phyloP scores from a whole-genome alignment of 2,329 filamentous ascomycete genomes.

The Botrytis cinerea region DNA sequence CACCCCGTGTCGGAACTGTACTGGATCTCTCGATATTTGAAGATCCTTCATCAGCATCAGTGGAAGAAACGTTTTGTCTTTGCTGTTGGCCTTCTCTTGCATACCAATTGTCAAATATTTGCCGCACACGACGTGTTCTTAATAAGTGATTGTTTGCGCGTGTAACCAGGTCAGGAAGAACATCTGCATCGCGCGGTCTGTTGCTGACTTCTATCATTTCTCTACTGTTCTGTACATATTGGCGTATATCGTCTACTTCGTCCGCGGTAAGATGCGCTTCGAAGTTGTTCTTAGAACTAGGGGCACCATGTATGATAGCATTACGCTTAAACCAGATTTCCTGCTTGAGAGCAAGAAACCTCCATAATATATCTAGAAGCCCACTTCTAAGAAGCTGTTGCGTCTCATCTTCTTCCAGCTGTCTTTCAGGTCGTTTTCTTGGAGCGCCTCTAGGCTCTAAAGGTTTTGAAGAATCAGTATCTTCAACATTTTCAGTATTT shows the following conservation, averaged over 20 bases:
- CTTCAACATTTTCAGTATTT: background rate
- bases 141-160: background rate
- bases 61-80: background rate
- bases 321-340: background rate
- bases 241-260: background rate
- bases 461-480: background rate
- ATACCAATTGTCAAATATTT: slow-evolving; percentile 1
- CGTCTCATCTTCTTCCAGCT: background rate
- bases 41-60: background rate
- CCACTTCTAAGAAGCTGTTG: background rate
- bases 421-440: background rate
- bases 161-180: no score
- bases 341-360: background rate
- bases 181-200: background rate
- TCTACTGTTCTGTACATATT: background rate
- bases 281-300: background rate
- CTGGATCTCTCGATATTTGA: background rate
- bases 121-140: background rate
- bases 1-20: background rate
- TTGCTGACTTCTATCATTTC: background rate
- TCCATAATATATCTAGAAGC: background rate
- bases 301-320: background rate
- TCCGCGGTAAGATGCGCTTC: background rate
- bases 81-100: background rate
- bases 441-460: background rate